A percentile compares a stretch with the other conserved stretches of the same genome.
These are phyloP conservation scores for Colletotrichum sp. DNA, from an alignment of 2,329 filamentous ascomycete genomes.

Conservation along the genomic window DNA sequence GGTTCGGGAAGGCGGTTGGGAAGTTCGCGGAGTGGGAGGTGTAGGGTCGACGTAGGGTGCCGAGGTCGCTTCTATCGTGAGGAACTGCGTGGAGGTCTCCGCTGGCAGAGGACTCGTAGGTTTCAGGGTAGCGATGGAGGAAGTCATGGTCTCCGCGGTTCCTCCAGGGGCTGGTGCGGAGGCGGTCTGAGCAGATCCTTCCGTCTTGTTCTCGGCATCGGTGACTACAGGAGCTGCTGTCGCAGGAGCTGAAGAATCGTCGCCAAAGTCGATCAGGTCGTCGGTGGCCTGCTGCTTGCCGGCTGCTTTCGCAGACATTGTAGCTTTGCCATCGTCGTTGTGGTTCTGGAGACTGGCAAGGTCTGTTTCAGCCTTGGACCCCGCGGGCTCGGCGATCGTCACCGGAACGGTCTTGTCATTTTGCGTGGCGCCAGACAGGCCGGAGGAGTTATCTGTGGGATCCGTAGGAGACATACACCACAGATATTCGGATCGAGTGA, in stretches of 20 bases:
- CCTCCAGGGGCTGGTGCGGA: not conserved
- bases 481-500: not conserved
- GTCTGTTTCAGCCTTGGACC: conserved; percentile 18
- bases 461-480: conserved; percentile 24
- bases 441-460: not conserved
- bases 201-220: not conserved
- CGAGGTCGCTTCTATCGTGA: conserved; percentile 50
- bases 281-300: conserved; percentile 13
- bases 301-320: conserved; percentile 5
- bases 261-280: conserved; percentile 22
- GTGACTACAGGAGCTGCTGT: not conserved
- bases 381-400: conserved; percentile 22
- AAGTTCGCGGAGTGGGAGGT: conserved; percentile 59
- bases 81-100: conserved; percentile 43
- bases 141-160: conserved; percentile 40
- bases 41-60: conserved; percentile 61
- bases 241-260: not conserved
- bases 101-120: conserved; percentile 45
- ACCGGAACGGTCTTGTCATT: conserved; percentile 18
- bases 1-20: conserved; percentile 63
- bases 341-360: not conserved
- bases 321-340: not conserved
- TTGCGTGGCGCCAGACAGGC: conserved; percentile 12
- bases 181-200: not conserved
- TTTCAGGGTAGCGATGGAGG: conserved; percentile 55